Conservation (phyloP, 2,329 filamentous ascomycete genomes). For the Colletotrichum simmondsii region DNA sequence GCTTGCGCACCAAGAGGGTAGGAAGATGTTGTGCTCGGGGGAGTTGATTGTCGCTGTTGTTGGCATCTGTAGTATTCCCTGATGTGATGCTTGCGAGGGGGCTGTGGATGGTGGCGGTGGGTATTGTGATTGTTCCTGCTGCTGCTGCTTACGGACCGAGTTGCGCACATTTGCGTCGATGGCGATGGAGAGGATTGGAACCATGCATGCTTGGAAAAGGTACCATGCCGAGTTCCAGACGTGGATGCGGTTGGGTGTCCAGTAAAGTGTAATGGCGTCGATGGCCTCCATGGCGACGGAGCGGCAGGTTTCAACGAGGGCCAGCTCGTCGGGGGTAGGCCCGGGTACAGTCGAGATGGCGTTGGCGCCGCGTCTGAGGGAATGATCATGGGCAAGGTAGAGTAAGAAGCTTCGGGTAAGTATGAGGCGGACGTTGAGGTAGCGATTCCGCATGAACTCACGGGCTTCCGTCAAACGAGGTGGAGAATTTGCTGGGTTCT, state of each 20-base stretch:
- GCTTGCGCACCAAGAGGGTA: constrained; percentile 38
- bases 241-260: constrained; percentile 45
- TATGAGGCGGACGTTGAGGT: constrained; percentile 42
- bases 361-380: constrained; percentile 18
- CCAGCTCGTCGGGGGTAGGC: constrained; percentile 36
- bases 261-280: constrained; percentile 43
- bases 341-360: constrained; percentile 19
- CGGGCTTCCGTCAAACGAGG: constrained; percentile 40
- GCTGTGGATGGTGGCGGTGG: not conserved
- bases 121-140: not conserved
- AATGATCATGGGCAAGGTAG: constrained; percentile 38
- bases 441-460: constrained; percentile 44
- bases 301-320: constrained; percentile 40
- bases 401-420: constrained; percentile 39
- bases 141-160: not conserved
- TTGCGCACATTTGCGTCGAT: constrained; percentile 34
- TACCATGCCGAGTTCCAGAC: constrained; percentile 47
- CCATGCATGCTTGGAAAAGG: constrained; percentile 46
- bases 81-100: not conserved
- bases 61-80: constrained; percentile 1
- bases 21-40: not conserved
- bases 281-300: constrained; percentile 43
- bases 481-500: constrained; percentile 37
- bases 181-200: constrained; percentile 42
- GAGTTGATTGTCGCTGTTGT: not conserved